Percentiles rank a stretch among this genome's conserved stretches.
phyloP scores from a whole-genome alignment of 108 stramenopile species.

The Mediolabrus comicus region DNA sequence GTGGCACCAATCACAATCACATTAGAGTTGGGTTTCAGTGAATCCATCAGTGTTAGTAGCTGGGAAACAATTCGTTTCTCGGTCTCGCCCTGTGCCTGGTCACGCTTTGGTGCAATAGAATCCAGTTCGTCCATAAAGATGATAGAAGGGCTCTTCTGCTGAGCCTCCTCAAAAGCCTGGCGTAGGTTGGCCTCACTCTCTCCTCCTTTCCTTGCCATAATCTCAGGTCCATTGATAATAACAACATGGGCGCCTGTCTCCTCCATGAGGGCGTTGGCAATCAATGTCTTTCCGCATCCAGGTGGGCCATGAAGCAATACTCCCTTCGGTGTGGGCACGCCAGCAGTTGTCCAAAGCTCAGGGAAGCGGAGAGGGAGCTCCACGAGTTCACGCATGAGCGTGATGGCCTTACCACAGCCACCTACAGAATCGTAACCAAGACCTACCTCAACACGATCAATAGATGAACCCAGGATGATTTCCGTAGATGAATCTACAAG shows the following conservation, averaged over 20 bases:
- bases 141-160: slow-evolving; percentile 86
- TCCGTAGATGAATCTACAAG: slow-evolving; percentile 51
- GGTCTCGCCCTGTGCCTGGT: slow-evolving; percentile 93
- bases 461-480: slow-evolving; percentile 63
- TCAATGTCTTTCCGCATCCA: slow-evolving; percentile 97
- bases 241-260: slow-evolving; percentile 96
- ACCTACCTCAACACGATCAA: slow-evolving; percentile 67
- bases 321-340: slow-evolving; percentile 96
- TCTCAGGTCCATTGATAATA: slow-evolving; percentile 97
- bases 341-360: slow-evolving; percentile 92
- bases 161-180: slow-evolving; percentile 94
- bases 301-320: slow-evolving; percentile 97
- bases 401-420: slow-evolving; percentile 89
- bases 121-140: slow-evolving; percentile 99
- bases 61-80: slow-evolving; percentile 97
- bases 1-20: slow-evolving; percentile 99
- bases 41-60: slow-evolving; percentile 98
- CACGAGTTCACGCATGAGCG: slow-evolving; percentile 91
- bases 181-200: slow-evolving; percentile 96
- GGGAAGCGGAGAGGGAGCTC: slow-evolving; percentile 95
- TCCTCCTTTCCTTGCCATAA: slow-evolving; percentile 95
- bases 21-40: slow-evolving; percentile 88
- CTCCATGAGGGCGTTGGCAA: slow-evolving; percentile 94
- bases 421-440: slow-evolving; percentile 97
- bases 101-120: slow-evolving; percentile 97